Evolutionary conservation across 2,329 filamentous ascomycete genomes (phyloP).

Genomic region (Penicillium sp.): DNA sequence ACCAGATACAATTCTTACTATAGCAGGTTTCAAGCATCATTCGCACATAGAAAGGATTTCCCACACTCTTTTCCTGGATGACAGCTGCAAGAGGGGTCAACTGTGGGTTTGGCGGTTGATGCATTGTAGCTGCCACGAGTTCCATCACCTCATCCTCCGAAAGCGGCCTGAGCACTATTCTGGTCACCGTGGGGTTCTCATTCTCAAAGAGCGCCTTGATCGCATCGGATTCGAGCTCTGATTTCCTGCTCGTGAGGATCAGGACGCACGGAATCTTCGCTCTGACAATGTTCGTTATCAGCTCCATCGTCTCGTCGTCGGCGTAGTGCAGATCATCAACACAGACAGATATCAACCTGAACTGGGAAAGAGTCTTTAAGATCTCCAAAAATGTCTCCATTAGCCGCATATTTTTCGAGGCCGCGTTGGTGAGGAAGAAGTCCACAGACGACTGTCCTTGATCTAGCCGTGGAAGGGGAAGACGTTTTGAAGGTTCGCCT

Average conservation of each 20-base stretch:
- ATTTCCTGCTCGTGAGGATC: constrained; percentile 75
- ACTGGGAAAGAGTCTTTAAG: constrained; percentile 76
- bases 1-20: constrained; percentile 86
- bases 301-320: constrained; percentile 82
- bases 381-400: constrained; percentile 90
- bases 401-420: constrained; percentile 66
- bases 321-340: constrained; percentile 91
- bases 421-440: constrained; percentile 46
- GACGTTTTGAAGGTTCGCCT: constrained; percentile 35
- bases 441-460: constrained; percentile 43
- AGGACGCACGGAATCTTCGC: constrained; percentile 81
- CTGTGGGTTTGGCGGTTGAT: constrained; percentile 69
- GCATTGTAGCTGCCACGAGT: constrained; percentile 82
- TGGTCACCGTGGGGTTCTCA: constrained; percentile 65
- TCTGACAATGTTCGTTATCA: constrained; percentile 79
- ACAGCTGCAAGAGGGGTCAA: constrained; percentile 79
- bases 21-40: constrained; percentile 90
- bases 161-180: constrained; percentile 73
- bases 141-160: constrained; percentile 78
- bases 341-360: constrained; percentile 87
- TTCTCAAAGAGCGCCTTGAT: constrained; percentile 48
- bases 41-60: constrained; percentile 88
- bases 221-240: constrained; percentile 61
- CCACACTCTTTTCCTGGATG: constrained; percentile 84
- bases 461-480: constrained; percentile 39